These are phyloP conservation scores for Phaseolus lunatus DNA, from an alignment of 306 rosid genomes.

Conservation along the genomic window DNA sequence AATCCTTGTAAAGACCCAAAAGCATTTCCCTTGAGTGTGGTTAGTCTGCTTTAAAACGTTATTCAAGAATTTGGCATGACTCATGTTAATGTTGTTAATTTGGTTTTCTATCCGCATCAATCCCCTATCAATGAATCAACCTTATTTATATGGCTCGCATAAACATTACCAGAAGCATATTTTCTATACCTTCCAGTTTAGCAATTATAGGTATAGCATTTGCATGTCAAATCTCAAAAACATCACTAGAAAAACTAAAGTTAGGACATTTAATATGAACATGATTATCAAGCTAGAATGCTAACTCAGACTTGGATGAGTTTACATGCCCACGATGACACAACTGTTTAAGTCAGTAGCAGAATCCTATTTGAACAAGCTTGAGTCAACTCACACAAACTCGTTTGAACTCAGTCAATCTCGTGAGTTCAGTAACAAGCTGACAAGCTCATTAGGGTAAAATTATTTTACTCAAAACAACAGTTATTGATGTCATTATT, in stretches of 20 bases:
- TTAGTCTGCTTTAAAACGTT: neutral
- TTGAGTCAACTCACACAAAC: no score
- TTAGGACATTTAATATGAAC: neutral
- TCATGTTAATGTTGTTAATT: neutral
- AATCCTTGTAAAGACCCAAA: neutral
- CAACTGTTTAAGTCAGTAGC: no score
- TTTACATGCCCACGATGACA: no score
- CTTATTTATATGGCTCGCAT: neutral
- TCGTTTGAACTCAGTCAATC: no score
- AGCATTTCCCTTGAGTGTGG: neutral
- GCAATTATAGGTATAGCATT: neutral
- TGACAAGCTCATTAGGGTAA: no score
- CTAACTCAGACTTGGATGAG: no score
- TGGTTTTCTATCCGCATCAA: neutral
- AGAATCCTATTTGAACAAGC: no score
- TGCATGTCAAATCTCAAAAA: conserved; percentile 2
- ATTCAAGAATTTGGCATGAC: neutral
- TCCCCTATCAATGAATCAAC: neutral
- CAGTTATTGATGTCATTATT: no score
- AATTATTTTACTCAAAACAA: no score
- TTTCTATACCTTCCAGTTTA: neutral
- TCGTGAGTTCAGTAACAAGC: no score
- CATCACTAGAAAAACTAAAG: neutral
- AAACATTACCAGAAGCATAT: neutral
- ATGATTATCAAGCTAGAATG: no score